These are phyloP conservation scores for Haplosporangium sp. DNA, from an alignment of 371 early-diverging fungal genomes.

Conservation along the genomic window DNA sequence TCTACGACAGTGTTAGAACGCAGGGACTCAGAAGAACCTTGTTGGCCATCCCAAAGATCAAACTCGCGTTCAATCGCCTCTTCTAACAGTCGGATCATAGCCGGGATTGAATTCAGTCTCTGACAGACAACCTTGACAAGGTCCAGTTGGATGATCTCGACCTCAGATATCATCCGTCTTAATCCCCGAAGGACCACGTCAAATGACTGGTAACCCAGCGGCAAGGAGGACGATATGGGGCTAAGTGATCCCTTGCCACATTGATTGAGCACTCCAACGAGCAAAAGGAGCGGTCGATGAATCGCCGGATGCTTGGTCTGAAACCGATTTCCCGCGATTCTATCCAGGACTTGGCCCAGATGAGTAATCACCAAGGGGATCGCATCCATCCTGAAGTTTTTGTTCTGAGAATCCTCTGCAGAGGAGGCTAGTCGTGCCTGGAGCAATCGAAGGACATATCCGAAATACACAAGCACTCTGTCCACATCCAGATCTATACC, in stretches of 20 bases:
- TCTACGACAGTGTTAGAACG: not conserved
- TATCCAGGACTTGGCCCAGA: constrained; percentile 42
- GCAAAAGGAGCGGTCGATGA: constrained; percentile 20
- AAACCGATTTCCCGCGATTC: constrained; percentile 19
- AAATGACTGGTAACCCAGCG: constrained; percentile 13
- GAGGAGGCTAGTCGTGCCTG: constrained; percentile 41
- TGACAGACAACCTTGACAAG: constrained; percentile 31
- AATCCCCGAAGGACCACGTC: constrained; percentile 27
- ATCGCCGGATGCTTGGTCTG: constrained; percentile 23
- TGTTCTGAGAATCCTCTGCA: constrained; percentile 35
- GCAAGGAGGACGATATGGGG: not conserved
- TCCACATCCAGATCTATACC: constrained; percentile 5
- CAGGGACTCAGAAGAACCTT: constrained; percentile 6
- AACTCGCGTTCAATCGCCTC: constrained; percentile 51
- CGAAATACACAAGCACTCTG: constrained; percentile 40
- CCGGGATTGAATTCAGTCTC: constrained; percentile 34
- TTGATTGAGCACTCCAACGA: constrained; percentile 36
- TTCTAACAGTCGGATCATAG: constrained; percentile 40
- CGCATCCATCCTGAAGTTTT: constrained; percentile 36
- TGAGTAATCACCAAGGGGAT: constrained; percentile 29
- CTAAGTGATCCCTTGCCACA: constrained; percentile 11
- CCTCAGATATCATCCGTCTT: constrained; percentile 27
- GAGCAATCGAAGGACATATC: constrained; percentile 27
- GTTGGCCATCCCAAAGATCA: constrained; percentile 33
- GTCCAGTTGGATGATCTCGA: constrained; percentile 38